Evolutionary conservation across 2,329 filamentous ascomycete genomes (phyloP).

Genomic region (Thelonectria olida): DNA sequence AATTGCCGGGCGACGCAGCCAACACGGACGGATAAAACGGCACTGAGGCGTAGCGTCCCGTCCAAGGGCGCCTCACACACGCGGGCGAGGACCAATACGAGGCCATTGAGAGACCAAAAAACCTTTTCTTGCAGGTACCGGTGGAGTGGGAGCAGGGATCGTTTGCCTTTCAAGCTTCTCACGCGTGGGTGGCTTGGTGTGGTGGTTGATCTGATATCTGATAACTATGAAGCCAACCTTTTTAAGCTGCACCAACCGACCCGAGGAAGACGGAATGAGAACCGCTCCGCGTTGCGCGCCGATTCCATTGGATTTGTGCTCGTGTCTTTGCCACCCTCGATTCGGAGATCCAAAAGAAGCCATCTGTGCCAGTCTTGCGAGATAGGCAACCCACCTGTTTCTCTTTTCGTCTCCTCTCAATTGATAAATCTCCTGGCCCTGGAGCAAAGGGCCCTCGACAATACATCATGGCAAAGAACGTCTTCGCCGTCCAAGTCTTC

Average conservation of each 20-base stretch:
- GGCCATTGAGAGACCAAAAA: neutral
- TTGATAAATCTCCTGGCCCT: too few relatives aligned
- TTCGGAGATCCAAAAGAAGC: too few relatives aligned
- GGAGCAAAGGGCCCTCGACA: too few relatives aligned
- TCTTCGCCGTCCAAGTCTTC: constrained; percentile 80
- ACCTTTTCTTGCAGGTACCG: neutral
- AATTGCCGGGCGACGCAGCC: neutral
- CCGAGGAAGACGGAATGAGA: too few relatives aligned
- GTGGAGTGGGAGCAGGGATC: neutral
- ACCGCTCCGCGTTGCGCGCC: too few relatives aligned
- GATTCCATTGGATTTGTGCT: too few relatives aligned
- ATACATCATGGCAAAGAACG: constrained; percentile 65
- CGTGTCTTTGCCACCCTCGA: too few relatives aligned
- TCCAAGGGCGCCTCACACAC: neutral
- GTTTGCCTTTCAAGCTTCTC: neutral
- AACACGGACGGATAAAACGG: constrained; percentile 15
- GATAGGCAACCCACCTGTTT: neutral
- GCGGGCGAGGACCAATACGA: constrained; percentile 13
- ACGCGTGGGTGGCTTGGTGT: too few relatives aligned
- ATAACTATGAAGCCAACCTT: neutral
- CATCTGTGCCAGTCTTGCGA: too few relatives aligned
- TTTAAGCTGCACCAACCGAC: neutral
- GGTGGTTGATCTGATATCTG: too few relatives aligned
- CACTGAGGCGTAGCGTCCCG: neutral
- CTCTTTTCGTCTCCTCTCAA: neutral